phyloP scores from a whole-genome alignment of 1,284 basidiomycete genomes.

The Retiboletus flavoniger region DNA sequence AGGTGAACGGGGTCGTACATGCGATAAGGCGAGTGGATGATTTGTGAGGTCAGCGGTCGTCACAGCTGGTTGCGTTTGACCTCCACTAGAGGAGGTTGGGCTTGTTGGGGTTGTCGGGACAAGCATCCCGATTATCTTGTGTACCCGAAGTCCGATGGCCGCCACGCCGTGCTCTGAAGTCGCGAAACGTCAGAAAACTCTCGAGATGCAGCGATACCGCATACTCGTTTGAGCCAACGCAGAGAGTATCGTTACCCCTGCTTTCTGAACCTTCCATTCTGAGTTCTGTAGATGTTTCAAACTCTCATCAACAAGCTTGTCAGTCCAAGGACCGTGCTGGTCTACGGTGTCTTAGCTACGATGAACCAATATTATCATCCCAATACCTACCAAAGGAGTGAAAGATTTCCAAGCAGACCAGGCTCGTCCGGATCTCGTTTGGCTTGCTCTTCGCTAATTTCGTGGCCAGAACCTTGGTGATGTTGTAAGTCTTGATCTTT shows the following conservation, averaged over 20 bases:
- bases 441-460: slow-evolving; percentile 17
- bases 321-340: slow-evolving; percentile 2
- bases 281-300: slow-evolving; percentile 4
- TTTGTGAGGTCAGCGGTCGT: background rate
- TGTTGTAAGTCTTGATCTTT: slow-evolving; percentile 11
- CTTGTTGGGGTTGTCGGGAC: slow-evolving; percentile 3
- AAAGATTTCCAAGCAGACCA: slow-evolving; percentile 28
- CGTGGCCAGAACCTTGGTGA: slow-evolving; percentile 15
- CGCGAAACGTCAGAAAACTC: background rate
- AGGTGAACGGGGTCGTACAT: slow-evolving; percentile 1
- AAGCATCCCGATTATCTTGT: slow-evolving; percentile 22
- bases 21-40: background rate
- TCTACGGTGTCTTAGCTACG: slow-evolving; percentile 6
- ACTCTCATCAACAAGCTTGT: slow-evolving; percentile 15
- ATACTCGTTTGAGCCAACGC: slow-evolving; percentile 18
- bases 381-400: slow-evolving; percentile 13
- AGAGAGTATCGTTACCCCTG: slow-evolving; percentile 25
- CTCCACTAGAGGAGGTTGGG: too few relatives aligned
- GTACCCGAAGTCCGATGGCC: slow-evolving; percentile 9
- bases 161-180: slow-evolving; percentile 17
- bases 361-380: background rate
- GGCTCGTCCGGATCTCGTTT: slow-evolving; percentile 23
- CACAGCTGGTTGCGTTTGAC: background rate
- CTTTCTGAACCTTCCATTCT: slow-evolving; percentile 26
- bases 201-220: background rate